A percentile compares a stretch with the other conserved stretches of the same genome.
phyloP scores from a whole-genome alignment of 225 moss, liverwort and hornwort genomes.

The Polytrichum commune region DNA sequence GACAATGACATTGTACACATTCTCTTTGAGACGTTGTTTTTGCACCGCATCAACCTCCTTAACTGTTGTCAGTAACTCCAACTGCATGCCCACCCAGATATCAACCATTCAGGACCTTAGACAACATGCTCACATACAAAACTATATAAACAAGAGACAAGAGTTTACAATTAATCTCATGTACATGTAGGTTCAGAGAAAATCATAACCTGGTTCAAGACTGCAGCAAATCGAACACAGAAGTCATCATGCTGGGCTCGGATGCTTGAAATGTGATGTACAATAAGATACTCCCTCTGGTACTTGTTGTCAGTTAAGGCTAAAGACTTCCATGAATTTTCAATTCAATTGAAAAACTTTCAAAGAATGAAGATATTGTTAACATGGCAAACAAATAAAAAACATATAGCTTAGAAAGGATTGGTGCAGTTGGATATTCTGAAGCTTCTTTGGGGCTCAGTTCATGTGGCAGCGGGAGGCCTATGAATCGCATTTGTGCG shows the following conservation, averaged over 20 bases:
- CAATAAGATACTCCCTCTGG: conserved; percentile 87
- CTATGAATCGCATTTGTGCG: conserved; percentile 83
- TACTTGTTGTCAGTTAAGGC: conserved; percentile 91
- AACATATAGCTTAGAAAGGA: conserved; percentile 1
- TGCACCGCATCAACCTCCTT: conserved; percentile 43
- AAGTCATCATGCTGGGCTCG: conserved; percentile 84
- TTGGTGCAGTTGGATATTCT: conserved; percentile 74
- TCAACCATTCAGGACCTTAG: too few species aligned
- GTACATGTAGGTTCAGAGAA: too few species aligned
- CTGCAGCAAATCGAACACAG: conserved; percentile 77
- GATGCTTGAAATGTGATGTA: conserved; percentile 77
- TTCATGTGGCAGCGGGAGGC: conserved; percentile 90
- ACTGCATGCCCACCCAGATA: conserved; percentile 32
- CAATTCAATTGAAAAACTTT: neutral
- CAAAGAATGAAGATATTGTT: neutral
- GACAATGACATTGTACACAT: conserved; percentile 69
- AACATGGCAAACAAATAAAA: conserved; percentile 6
- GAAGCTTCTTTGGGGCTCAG: conserved; percentile 74
- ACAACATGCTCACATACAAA: too few species aligned
- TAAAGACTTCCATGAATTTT: neutral
- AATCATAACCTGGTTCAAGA: conserved; percentile 71
- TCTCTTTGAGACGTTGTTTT: conserved; percentile 68
- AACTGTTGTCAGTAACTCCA: conserved; percentile 55
- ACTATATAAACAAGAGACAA: too few species aligned
- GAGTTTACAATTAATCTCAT: too few species aligned